Evolutionary conservation across 805 yeast genomes (phyloP).

Genomic region (Pichia eremophila): DNA sequence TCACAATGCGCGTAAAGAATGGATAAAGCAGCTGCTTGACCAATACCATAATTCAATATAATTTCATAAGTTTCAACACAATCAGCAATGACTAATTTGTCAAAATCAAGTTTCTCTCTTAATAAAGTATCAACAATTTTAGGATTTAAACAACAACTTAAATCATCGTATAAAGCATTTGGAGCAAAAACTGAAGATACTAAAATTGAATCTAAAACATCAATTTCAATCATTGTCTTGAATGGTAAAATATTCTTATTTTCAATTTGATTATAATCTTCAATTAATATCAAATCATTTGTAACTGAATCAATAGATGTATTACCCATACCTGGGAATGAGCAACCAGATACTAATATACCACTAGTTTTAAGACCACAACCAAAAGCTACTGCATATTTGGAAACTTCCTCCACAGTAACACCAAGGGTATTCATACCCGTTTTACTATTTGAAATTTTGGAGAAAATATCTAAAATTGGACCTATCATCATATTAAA

Average conservation of each 20-base stretch:
- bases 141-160: constrained; percentile 53
- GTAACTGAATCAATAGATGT: constrained; percentile 47
- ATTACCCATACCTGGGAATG: constrained; percentile 58
- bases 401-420: constrained; percentile 45
- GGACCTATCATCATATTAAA: constrained; percentile 50
- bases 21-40: constrained; percentile 55
- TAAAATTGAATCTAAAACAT: constrained; percentile 42
- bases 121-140: constrained; percentile 39
- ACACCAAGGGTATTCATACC: constrained; percentile 55
- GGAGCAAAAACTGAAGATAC: constrained; percentile 63
- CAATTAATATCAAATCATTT: constrained; percentile 50
- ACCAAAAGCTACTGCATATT: constrained; percentile 43
- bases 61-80: constrained; percentile 56
- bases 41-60: constrained; percentile 49
- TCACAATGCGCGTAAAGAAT: constrained; percentile 51
- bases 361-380: constrained; percentile 47
- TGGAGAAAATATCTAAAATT: constrained; percentile 49
- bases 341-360: constrained; percentile 45
- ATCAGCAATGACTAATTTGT: constrained; percentile 50
- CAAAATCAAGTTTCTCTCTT: constrained; percentile 40
- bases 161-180: constrained; percentile 46
- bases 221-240: constrained; percentile 35
- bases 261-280: constrained; percentile 41
- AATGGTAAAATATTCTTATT: constrained; percentile 43
- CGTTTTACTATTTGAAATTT: constrained; percentile 42